Evolutionary conservation across 208 protist species (phyloP).

Genomic region (Leishmania tropica): DNA sequence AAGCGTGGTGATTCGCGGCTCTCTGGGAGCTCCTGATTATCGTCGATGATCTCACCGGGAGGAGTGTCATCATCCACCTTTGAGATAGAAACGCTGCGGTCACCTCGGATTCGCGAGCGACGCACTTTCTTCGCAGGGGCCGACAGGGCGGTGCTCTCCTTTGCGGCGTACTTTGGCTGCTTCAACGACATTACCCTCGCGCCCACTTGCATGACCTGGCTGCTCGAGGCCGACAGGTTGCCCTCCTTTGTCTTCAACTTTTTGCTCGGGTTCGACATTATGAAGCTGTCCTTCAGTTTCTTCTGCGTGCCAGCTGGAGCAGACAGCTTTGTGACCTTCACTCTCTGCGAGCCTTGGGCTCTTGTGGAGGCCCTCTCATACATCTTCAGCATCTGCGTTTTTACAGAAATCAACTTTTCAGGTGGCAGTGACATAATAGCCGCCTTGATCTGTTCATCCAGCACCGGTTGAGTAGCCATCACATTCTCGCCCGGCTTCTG

Average conservation of each 20-base stretch:
- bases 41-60: slow-evolving; percentile 35
- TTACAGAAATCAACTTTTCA: slow-evolving; percentile 35
- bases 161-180: slow-evolving; percentile 19
- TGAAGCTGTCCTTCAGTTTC: slow-evolving; percentile 31
- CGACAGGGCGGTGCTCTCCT: slow-evolving; percentile 40
- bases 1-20: not conserved
- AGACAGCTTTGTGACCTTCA: slow-evolving; percentile 23
- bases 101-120: slow-evolving; percentile 2
- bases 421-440: slow-evolving; percentile 41
- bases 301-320: slow-evolving; percentile 31
- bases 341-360: not conserved
- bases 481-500: slow-evolving; percentile 4
- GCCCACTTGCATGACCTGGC: slow-evolving; percentile 25
- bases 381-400: slow-evolving; percentile 28
- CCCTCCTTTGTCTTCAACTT: slow-evolving; percentile 18
- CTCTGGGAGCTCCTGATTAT: slow-evolving; percentile 19
- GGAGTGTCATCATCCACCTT: slow-evolving; percentile 27
- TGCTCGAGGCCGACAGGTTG: slow-evolving; percentile 27
- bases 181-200: slow-evolving; percentile 17
- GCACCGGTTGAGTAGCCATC: not conserved
- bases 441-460: slow-evolving; percentile 41
- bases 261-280: slow-evolving; percentile 3
- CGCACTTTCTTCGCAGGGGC: slow-evolving; percentile 35
- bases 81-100: slow-evolving; percentile 39
- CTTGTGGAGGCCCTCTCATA: slow-evolving; percentile 10